Conservation (phyloP, 78 protist species). For the Protostelium mycophagum region DNA sequence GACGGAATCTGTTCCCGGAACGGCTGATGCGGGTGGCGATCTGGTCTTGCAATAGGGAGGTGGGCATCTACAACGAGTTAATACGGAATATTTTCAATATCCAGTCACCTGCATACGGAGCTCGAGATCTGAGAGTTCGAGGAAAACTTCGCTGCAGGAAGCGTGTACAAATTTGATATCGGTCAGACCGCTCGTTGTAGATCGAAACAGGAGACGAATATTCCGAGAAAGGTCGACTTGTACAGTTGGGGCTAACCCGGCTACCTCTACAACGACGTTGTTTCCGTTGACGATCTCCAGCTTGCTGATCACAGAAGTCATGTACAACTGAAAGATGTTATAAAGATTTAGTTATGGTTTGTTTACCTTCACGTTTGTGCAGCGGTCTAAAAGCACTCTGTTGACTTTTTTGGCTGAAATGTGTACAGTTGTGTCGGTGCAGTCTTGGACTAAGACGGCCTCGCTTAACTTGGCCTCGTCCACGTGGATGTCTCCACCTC, state of each 20-base stretch:
- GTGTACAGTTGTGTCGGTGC: neutral
- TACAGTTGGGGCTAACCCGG: neutral
- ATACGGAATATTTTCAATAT: too few species aligned
- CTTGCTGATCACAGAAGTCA: neutral
- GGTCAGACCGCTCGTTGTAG: neutral
- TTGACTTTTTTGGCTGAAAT: neutral
- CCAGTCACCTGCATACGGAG: neutral
- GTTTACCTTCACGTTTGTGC: neutral
- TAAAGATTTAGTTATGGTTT: neutral
- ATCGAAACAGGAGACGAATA: neutral
- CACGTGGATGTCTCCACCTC: neutral
- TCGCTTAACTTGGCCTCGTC: neutral
- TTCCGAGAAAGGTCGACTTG: neutral
- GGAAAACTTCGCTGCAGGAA: neutral
- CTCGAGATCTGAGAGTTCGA: neutral
- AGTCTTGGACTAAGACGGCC: neutral
- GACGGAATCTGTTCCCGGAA: neutral
- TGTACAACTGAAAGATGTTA: neutral
- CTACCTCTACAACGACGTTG: neutral
- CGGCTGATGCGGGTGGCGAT: neutral
- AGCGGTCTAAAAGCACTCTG: neutral
- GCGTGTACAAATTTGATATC: neutral
- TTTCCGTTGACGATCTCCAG: neutral
- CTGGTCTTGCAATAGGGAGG: neutral
- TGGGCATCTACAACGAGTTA: neutral